Evolutionary conservation across 306 rosid genomes (phyloP).

Genomic region (Carpinus fangiana): DNA sequence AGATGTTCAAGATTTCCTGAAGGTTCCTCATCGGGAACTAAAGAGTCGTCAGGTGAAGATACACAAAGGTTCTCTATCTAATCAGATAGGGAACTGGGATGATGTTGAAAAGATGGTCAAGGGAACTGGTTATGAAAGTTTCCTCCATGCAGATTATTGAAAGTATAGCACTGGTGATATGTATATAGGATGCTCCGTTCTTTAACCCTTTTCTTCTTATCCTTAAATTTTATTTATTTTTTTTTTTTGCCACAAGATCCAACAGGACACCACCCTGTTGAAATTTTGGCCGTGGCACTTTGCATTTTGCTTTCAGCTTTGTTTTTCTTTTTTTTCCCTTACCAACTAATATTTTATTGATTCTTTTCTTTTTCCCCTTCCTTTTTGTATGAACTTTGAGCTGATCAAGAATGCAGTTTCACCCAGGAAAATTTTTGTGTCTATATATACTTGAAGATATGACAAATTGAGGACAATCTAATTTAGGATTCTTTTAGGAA

Average conservation of each 20-base stretch:
- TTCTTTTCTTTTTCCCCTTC: constrained; percentile 44
- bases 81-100: constrained; percentile 68
- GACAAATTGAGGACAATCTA: background rate
- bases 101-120: constrained; percentile 58
- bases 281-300: constrained; percentile 42
- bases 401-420: constrained; percentile 29
- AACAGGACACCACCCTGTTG: constrained; percentile 49
- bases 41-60: constrained; percentile 95
- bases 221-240: background rate
- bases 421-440: constrained; percentile 8
- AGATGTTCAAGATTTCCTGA: constrained; percentile 82
- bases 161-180: constrained; percentile 47
- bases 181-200: constrained; percentile 35
- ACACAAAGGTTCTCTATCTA: constrained; percentile 70
- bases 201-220: constrained; percentile 22
- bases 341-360: constrained; percentile 53
- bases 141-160: constrained; percentile 53
- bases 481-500: background rate
- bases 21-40: constrained; percentile 67
- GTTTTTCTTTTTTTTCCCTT: background rate
- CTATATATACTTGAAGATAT: too few species aligned
- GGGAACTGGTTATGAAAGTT: constrained; percentile 68
- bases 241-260: constrained; percentile 27
- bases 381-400: constrained; percentile 21
- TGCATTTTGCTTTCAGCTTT: constrained; percentile 30